Evolutionary conservation across 2,329 filamentous ascomycete species (phyloP).

Genomic region (Chaetomium sp.): DNA sequence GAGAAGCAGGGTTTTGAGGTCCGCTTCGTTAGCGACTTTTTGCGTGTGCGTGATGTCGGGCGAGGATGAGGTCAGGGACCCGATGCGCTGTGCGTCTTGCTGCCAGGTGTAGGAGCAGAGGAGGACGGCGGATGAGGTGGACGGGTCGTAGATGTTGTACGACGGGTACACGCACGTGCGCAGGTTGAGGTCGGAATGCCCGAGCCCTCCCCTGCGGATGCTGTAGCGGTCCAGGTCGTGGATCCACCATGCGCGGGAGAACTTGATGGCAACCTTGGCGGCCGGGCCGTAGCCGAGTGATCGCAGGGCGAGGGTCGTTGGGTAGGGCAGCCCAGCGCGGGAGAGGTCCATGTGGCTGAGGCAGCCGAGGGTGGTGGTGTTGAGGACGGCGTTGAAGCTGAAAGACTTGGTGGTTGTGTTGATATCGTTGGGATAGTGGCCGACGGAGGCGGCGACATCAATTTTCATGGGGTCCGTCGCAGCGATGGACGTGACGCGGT

Average conservation of each 20-base stretch:
- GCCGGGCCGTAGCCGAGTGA: not conserved
- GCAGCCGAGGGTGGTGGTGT: too few relatives aligned
- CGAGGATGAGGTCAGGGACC: not conserved
- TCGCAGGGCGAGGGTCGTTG: not conserved
- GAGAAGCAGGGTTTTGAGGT: not conserved
- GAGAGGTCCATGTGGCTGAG: too few relatives aligned
- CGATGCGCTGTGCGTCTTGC: conserved; percentile 2
- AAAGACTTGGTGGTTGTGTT: too few relatives aligned
- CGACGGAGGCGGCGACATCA: too few relatives aligned
- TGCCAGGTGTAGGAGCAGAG: not conserved
- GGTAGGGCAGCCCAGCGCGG: not conserved
- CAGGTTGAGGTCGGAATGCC: not conserved
- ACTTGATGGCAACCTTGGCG: not conserved
- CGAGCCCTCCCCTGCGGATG: not conserved
- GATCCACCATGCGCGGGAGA: not conserved
- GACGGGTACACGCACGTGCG: not conserved
- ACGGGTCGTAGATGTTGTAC: not conserved
- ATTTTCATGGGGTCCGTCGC: too few relatives aligned
- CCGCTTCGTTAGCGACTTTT: not conserved
- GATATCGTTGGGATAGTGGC: too few relatives aligned
- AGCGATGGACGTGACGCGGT: too few relatives aligned
- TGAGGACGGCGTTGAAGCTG: too few relatives aligned
- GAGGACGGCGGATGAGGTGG: not conserved
- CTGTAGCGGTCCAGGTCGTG: not conserved
- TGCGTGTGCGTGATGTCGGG: too few relatives aligned